Base-by-base conservation (phyloP, 1,139 yeast genomes). In the Blastobotrys illinoisensis region DNA sequence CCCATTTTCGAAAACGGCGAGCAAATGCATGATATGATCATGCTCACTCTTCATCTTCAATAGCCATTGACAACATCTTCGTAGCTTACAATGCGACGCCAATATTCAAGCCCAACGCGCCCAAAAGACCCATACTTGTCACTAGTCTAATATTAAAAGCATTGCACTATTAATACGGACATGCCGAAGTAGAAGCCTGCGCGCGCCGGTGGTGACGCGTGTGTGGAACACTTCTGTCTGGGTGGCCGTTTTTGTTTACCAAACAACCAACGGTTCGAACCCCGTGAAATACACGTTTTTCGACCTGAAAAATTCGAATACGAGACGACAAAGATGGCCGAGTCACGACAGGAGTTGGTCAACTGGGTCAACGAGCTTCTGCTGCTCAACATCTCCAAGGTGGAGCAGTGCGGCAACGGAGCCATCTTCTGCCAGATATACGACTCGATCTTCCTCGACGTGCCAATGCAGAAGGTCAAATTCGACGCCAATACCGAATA, bases 381-480 rank as follows among this genome's bases (percentile, higher is more conserved):
- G 47, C 79, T 79, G 52, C 71, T 90, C 46, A 77, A 83, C 60
- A 81, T 87, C 63, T 77, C 83, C 52, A 89, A 87, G 65, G 86
- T 93, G 1, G 99, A 95, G 67, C 93, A 90, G 70, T 86, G 97
- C 67, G 99, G 99, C 18, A 83, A 86, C 2, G 99, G 99, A 2
- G 97, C 96, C 0, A 95, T 89, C 2, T 91, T 88, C 69, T 90
- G 98, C 71, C 97, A 91, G 71, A 79, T 93, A 51, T 79, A 91
- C 76, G 97, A 93, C 70, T 82, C 91, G 21, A 82, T 93, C 28
- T 87, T 79, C 64, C 84, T 86, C 21, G 96, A 88, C 61, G 78
- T 91, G 14, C 93, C 96, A 3, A 81, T 90, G 85, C 67, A 74
- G 53, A 81, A 85, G 62, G 93, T 91, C 57, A 82, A 80, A 66